Base-by-base conservation (phyloP, 1,284 basidiomycete genomes). In the Cystobasidium pallidum region DNA sequence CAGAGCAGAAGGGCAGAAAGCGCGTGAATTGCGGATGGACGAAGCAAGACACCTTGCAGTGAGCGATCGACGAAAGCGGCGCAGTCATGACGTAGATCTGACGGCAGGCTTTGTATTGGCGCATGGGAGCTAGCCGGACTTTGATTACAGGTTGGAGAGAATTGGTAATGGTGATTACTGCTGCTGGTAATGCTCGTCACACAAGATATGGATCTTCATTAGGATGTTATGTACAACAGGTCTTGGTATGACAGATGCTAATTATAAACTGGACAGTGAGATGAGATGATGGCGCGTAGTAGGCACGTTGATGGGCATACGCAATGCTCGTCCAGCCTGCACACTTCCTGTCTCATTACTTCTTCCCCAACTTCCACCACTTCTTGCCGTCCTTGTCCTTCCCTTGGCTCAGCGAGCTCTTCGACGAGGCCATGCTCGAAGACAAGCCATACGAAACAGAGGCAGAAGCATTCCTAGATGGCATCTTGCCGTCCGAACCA, bases 301-400 rank as follows among this genome's bases (percentile, higher is more conserved):
- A 26, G 51, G 10, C 26, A 10, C 13, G 6, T 7, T 39, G 36
- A 13, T 39, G 13, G 36, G 36, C 30, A 58, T 17, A n/a, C n/a
- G n/a, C n/a, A n/a, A n/a, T n/a, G n/a, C n/a, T n/a, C n/a, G n/a
- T n/a, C n/a, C n/a, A n/a, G n/a, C n/a, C n/a, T n/a, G n/a, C n/a
- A n/a, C n/a, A n/a, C n/a, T n/a, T n/a, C n/a, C n/a, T n/a, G n/a
- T n/a, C n/a, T n/a, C 13, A 61, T 51, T 28, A 64, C 62, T 64
- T 64, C 68, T 71, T 71, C 26, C 68, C 68, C 32, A 71, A 34
- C 61, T 71, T 71, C 68, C 68, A 71, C 68, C 68, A 71, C 39
- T 71, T 71, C 54, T 57, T 57, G 36, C 64, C 51, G 15, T 71
- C 68, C 51, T 71, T 71, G 28, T 63, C 68, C 30, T 71, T 68